A percentile compares a stretch with the other conserved stretches of the same genome.
phyloP scores from a whole-genome alignment of 345 rosid species.

The Brassica carinata region DNA sequence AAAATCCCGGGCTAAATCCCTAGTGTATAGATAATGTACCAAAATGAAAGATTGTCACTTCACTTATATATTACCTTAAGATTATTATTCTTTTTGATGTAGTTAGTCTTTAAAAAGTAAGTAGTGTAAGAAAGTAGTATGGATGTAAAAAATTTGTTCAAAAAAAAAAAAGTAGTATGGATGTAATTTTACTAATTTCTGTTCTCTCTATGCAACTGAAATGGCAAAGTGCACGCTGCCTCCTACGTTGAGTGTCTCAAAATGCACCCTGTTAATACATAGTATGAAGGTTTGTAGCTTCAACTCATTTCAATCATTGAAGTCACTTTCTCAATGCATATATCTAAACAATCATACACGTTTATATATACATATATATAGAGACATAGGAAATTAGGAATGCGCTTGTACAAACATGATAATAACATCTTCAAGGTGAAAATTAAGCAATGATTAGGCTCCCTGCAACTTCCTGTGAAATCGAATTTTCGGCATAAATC shows the following conservation, averaged over 20 bases:
- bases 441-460: background rate
- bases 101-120: too few species aligned
- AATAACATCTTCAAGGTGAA: conserved; percentile 15
- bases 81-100: too few species aligned
- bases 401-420: conserved; percentile 14
- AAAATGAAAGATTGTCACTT: too few species aligned
- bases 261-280: conserved; percentile 79
- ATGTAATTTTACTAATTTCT: background rate
- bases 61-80: too few species aligned
- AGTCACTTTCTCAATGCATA: conserved; percentile 20
- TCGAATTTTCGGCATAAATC: conserved; percentile 11
- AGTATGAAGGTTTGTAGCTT: conserved; percentile 74
- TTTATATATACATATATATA: conserved; percentile 11
- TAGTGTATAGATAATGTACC: too few species aligned
- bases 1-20: too few species aligned
- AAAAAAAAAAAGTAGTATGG: background rate
- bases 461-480: background rate
- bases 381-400: background rate
- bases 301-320: background rate
- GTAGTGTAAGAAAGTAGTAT: too few species aligned
- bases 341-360: conserved; percentile 29
- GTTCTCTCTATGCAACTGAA: conserved; percentile 52
- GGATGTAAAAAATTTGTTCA: background rate
- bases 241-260: conserved; percentile 72
- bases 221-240: conserved; percentile 82